These are phyloP conservation scores for Eleusine indica DNA, from an alignment of 176 grass and related monocot genomes.

Conservation along the genomic window DNA sequence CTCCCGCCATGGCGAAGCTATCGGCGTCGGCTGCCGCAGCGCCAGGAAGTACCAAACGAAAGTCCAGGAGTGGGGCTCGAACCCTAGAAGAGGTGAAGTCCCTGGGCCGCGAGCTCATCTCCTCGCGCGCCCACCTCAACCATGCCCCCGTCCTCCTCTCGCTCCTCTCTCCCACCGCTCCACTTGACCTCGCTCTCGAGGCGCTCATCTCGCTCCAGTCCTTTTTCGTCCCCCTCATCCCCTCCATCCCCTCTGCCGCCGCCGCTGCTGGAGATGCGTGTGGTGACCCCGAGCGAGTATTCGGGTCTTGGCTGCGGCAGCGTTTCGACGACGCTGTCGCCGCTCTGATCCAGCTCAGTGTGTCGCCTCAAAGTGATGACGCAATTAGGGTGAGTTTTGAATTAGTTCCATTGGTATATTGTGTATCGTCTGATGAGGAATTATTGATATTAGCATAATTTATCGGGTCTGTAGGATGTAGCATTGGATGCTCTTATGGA, in stretches of 20 bases:
- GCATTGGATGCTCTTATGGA: slow-evolving; percentile 87
- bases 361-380: slow-evolving; percentile 53
- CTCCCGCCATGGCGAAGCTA: slow-evolving; percentile 39
- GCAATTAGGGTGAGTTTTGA: slow-evolving; percentile 51
- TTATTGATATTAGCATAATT: not conserved
- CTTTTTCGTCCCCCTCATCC: slow-evolving; percentile 80
- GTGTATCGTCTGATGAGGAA: not conserved
- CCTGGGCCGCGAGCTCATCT: slow-evolving; percentile 69
- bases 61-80: slow-evolving; percentile 27
- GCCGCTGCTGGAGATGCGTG: slow-evolving; percentile 16
- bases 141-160: slow-evolving; percentile 77
- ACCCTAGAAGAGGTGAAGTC: slow-evolving; percentile 60
- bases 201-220: slow-evolving; percentile 86
- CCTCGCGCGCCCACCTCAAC: slow-evolving; percentile 85
- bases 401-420: not conserved
- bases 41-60: slow-evolving; percentile 28
- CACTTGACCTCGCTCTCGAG: slow-evolving; percentile 55
- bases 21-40: not conserved
- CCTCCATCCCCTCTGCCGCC: slow-evolving; percentile 60
- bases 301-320: slow-evolving; percentile 69
- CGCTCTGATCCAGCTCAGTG: slow-evolving; percentile 56
- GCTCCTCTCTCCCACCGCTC: slow-evolving; percentile 56
- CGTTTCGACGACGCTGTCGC: slow-evolving; percentile 70
- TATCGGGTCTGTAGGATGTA: slow-evolving; percentile 61
- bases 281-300: slow-evolving; percentile 63